Conservation (phyloP, 1,139 yeast species). For the Lodderomyces metapsilosis region DNA sequence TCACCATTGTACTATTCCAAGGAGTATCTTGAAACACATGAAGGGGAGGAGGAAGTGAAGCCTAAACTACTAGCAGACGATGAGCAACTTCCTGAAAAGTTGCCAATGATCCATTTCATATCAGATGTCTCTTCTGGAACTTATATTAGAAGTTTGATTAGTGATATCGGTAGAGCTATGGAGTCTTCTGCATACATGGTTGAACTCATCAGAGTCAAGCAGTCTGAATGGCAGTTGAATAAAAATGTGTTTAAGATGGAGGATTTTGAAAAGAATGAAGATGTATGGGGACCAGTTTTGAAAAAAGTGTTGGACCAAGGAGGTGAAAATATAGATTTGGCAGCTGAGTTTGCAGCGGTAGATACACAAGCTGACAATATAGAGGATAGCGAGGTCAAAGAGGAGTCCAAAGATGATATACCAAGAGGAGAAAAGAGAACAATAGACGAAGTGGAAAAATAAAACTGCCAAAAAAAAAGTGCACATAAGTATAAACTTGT, state of each 20-base stretch:
- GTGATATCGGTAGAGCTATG: constrained; percentile 84
- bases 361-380: constrained; percentile 1
- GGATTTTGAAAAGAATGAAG: constrained; percentile 61
- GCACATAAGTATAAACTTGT: neutral
- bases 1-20: constrained; percentile 59
- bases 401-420: neutral
- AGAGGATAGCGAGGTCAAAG: constrained; percentile 1
- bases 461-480: constrained; percentile 7
- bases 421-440: constrained; percentile 22
- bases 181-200: constrained; percentile 90
- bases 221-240: constrained; percentile 79
- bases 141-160: constrained; percentile 83
- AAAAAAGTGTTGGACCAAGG: constrained; percentile 45
- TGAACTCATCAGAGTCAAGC: constrained; percentile 67
- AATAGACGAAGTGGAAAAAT: constrained; percentile 25
- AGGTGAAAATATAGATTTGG: constrained; percentile 25
- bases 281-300: constrained; percentile 69
- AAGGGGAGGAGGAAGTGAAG: constrained; percentile 27
- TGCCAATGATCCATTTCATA: constrained; percentile 69
- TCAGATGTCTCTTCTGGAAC: constrained; percentile 93
- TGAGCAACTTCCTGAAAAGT: constrained; percentile 28
- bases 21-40: constrained; percentile 46
- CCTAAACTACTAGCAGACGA: constrained; percentile 26
- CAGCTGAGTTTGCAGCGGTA: constrained; percentile 20
- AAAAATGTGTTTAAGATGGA: constrained; percentile 66